Evolutionary conservation across 768 basidiomycete genomes (phyloP).

Genomic region (Lactarius deliciosus): DNA sequence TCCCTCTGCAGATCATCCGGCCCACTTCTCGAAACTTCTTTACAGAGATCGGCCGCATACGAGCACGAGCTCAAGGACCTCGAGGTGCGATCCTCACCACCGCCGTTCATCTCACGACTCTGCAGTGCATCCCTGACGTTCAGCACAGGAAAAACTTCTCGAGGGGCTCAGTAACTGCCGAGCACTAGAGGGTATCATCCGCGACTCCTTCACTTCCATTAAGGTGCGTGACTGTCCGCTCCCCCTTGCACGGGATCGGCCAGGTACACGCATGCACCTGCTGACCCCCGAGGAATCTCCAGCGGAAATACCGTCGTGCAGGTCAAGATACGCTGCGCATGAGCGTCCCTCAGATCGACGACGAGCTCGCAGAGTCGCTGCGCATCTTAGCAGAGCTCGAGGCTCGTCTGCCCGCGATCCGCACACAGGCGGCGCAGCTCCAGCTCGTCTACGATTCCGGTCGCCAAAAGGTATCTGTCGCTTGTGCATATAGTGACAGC

Average conservation of each 20-base stretch:
- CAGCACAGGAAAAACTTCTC: conserved; percentile 56
- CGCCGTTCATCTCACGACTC: not conserved
- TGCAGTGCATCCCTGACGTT: not conserved
- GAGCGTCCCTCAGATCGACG: conserved; percentile 62
- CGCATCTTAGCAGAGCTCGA: conserved; percentile 57
- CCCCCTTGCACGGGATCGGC: not conserved
- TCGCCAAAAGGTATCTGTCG: conserved; percentile 53
- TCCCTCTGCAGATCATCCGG: not conserved
- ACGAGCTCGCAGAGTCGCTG: conserved; percentile 61
- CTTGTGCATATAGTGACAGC: not conserved
- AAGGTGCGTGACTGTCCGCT: conserved; percentile 44
- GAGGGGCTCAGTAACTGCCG: conserved; percentile 74
- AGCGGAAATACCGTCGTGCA: conserved; percentile 62
- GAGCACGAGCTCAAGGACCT: conserved; percentile 29
- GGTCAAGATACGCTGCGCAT: conserved; percentile 51
- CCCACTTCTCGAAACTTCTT: not conserved
- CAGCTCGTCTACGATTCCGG: conserved; percentile 70
- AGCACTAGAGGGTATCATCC: conserved; percentile 66
- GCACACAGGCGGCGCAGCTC: conserved; percentile 60
- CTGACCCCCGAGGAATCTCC: conserved; percentile 3
- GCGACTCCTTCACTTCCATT: conserved; percentile 60
- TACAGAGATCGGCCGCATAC: conserved; percentile 16
- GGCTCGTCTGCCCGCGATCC: conserved; percentile 58
- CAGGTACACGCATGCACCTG: conserved; percentile 2
- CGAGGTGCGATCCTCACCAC: conserved; percentile 22